Base-by-base conservation (phyloP, 1,139 yeast genomes). In the Scheffersomyces titani region DNA sequence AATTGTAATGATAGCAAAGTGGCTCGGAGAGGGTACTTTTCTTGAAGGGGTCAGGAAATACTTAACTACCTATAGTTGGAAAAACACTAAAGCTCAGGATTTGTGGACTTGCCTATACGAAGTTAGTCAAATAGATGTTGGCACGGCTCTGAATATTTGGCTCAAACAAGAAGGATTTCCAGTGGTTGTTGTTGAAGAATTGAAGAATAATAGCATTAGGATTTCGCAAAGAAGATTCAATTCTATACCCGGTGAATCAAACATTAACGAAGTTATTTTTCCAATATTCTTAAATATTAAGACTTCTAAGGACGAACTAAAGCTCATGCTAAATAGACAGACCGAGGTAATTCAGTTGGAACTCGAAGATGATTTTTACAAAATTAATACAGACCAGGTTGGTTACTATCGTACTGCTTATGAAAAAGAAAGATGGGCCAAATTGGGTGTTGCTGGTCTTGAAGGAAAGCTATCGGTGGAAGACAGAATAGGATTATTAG, bases 391-490 rank as follows among this genome's bases (percentile, higher is more conserved):
- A 47, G 65, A 62, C 57, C 65, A 56, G 53, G 57, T 61, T 16
- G 67, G 67, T 24, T 57, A 63, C 11, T 64, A 61, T 60, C 60
- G 66, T 30, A 61, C 66, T 24, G 63, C 63, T 5, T 64, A 64
- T 58, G 18, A 57, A 3, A 59, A 61, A 6, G 61, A 55, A 30
- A 55, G 68, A 30, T 64, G 68, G 68, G 51, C 61, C 50, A 63
- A 63, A 53, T 57, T 64, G 49, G 66, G 66, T 16, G 63, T 61
- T 46, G 64, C 60, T 6, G 54, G 51, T 13, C 20, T 13, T 5
- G 56, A 53, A 3, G 66, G 65, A 24, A 60, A 62, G 56, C 61
- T 64, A 56, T 59, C 66, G 2, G 66, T 63, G 9, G 65, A 63
- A 49, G 68, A 64, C 58, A 58, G 66, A 7, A 62, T 63, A n/a